Conservation (phyloP, 2,329 filamentous ascomycete genomes). For the Acrocalymma vagum region DNA sequence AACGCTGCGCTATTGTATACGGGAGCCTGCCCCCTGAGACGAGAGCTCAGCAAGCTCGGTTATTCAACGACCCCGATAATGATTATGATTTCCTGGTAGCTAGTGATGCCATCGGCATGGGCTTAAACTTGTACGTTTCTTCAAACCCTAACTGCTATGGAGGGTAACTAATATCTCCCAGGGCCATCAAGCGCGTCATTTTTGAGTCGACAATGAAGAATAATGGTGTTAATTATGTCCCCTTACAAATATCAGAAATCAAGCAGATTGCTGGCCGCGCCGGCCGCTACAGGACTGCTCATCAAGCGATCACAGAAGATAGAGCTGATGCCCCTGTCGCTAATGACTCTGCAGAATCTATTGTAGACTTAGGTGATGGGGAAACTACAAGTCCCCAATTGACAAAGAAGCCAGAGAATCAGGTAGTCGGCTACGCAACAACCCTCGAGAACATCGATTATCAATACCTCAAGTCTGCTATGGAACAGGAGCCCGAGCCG, state of each 20-base stretch:
- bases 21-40: constrained; percentile 92
- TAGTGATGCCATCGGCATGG: constrained; percentile 97
- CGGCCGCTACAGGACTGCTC: constrained; percentile 81
- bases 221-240: constrained; percentile 65
- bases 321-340: constrained; percentile 7
- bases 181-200: constrained; percentile 84
- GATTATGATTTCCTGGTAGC: constrained; percentile 95
- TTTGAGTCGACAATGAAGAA: constrained; percentile 82
- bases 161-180: constrained; percentile 43
- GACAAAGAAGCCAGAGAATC: constrained; percentile 9
- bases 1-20: constrained; percentile 90
- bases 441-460: constrained; percentile 78
- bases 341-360: constrained; percentile 20
- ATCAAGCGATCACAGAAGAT: constrained; percentile 56
- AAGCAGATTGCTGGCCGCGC: constrained; percentile 96
- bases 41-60: constrained; percentile 84
- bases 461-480: constrained; percentile 66
- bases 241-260: constrained; percentile 77
- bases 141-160: neutral
- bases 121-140: constrained; percentile 78
- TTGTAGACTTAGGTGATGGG: too few relatives aligned
- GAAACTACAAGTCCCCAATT: too few relatives aligned
- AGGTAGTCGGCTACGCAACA: constrained; percentile 76
- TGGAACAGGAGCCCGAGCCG: constrained; percentile 70
- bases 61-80: constrained; percentile 96